phyloP scores from a whole-genome alignment of 441 rosid species.

The Dalechampia spathulata region DNA sequence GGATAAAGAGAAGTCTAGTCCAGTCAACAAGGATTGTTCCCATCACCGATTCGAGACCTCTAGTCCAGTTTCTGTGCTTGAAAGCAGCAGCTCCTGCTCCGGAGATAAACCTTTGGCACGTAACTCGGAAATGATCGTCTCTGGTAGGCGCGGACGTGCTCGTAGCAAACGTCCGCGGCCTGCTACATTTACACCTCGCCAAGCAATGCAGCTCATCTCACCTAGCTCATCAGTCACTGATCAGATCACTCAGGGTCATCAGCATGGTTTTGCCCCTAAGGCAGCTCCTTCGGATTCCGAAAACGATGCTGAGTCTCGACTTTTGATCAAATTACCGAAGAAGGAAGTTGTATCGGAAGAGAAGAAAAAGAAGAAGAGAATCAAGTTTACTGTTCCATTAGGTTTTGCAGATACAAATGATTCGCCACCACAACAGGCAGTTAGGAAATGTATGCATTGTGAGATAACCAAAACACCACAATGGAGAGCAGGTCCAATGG shows the following conservation, averaged over 20 bases:
- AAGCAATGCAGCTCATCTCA: conserved; percentile 36
- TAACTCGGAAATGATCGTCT: conserved; percentile 29
- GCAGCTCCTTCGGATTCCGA: conserved; percentile 40
- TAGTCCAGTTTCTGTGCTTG: conserved; percentile 90
- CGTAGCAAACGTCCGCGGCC: conserved; percentile 96
- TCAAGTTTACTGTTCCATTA: conserved; percentile 37
- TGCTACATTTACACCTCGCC: conserved; percentile 48
- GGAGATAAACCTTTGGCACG: conserved; percentile 38
- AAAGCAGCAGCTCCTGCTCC: conserved; percentile 81
- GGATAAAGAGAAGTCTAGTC: conserved; percentile 31
- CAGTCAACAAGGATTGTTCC: conserved; percentile 29
- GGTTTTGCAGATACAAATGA: conserved; percentile 19
- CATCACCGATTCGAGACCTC: conserved; percentile 50
- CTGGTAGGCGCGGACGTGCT: conserved; percentile 62
- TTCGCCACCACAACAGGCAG: conserved; percentile 25
- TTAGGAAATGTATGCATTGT: conserved; percentile 4
- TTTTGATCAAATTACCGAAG: conserved; percentile 55
- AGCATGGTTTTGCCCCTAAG: conserved; percentile 14
- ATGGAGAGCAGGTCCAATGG: no score
- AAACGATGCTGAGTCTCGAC: conserved; percentile 54
- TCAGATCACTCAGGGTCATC: conserved; percentile 24
- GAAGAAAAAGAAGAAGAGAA: conserved; percentile 72
- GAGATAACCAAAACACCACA: no score
- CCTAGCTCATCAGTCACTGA: conserved; percentile 33
- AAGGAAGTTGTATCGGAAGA: conserved; percentile 42